A percentile compares a stretch with the other conserved stretches of the same genome.
These are phyloP conservation scores for Opeltia flavorubescens DNA, from an alignment of 495 filamentous ascomycete genomes.

Conservation along the genomic window DNA sequence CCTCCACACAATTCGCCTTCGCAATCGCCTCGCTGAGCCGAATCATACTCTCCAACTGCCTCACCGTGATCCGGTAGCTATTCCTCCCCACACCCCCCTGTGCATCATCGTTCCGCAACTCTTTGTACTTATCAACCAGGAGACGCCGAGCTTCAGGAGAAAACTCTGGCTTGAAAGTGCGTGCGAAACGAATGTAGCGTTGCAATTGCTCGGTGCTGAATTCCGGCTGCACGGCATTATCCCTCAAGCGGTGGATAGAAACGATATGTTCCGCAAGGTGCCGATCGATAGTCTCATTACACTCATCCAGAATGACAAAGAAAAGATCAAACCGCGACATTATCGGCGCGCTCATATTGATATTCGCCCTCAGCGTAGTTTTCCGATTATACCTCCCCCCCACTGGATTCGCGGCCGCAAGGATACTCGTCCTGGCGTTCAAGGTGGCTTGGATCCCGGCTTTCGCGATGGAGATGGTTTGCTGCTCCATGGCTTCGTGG, in stretches of 20 bases:
- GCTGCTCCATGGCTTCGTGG: constrained; percentile 99
- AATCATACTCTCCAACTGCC: constrained; percentile 91
- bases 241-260: constrained; percentile 79
- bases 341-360: constrained; percentile 97
- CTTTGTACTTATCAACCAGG: constrained; percentile 90
- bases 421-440: constrained; percentile 86
- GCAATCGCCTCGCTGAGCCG: constrained; percentile 90
- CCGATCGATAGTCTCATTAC: constrained; percentile 80
- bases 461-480: constrained; percentile 98
- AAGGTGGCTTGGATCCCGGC: constrained; percentile 97
- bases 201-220: constrained; percentile 95
- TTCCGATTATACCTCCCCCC: constrained; percentile 95
- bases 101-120: constrained; percentile 83
- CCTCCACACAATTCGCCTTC: constrained; percentile 91
- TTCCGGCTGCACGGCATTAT: constrained; percentile 79
- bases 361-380: constrained; percentile 78
- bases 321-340: constrained; percentile 99
- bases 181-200: constrained; percentile 91
- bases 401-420: constrained; percentile 92
- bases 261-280: constrained; percentile 91
- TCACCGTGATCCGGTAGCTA: constrained; percentile 90
- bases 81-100: constrained; percentile 89
- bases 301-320: constrained; percentile 96
- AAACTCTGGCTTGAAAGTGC: constrained; percentile 90
- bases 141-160: constrained; percentile 70